Conservation (phyloP, 78 protist genomes). For the Dictyostelium brefeldianum region DNA sequence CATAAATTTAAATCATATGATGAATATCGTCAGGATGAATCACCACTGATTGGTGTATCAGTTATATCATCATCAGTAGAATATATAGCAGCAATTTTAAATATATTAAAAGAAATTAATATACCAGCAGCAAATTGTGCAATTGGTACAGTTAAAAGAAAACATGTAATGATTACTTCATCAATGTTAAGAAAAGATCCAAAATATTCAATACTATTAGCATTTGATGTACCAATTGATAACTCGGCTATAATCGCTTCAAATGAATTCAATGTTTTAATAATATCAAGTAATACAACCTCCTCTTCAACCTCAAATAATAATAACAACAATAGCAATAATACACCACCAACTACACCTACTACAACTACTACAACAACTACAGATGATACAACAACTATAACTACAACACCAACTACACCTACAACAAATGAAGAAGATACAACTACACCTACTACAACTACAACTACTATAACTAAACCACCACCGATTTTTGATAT, state of each 20-base stretch:
- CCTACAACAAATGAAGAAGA: no score
- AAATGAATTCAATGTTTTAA: conserved; percentile 89
- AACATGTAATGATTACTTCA: conserved; percentile 92
- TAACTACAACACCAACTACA: no score
- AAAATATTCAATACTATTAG: conserved; percentile 97
- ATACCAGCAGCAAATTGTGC: conserved; percentile 95
- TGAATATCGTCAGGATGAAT: conserved; percentile 11
- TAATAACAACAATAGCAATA: conserved; percentile 88
- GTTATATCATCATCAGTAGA: conserved; percentile 99
- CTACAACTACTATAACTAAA: no score
- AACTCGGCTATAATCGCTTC: conserved; percentile 92
- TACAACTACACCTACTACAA: no score
- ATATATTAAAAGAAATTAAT: conserved; percentile 84
- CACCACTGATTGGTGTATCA: conserved; percentile 85
- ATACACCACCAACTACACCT: conserved; percentile 5
- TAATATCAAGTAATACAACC: conserved; percentile 97
- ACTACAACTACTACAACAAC: no score
- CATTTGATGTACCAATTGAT: conserved; percentile 97
- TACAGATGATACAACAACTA: no score
- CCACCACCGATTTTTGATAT: no score
- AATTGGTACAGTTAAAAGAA: conserved; percentile 98
- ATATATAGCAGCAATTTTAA: conserved; percentile 96
- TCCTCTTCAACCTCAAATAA: conserved; percentile 95
- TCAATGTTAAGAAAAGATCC: conserved; percentile 93
- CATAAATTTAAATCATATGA: no score